Base-by-base conservation (phyloP, 2,329 filamentous ascomycete genomes). In the Colletotrichum gigasporum region DNA sequence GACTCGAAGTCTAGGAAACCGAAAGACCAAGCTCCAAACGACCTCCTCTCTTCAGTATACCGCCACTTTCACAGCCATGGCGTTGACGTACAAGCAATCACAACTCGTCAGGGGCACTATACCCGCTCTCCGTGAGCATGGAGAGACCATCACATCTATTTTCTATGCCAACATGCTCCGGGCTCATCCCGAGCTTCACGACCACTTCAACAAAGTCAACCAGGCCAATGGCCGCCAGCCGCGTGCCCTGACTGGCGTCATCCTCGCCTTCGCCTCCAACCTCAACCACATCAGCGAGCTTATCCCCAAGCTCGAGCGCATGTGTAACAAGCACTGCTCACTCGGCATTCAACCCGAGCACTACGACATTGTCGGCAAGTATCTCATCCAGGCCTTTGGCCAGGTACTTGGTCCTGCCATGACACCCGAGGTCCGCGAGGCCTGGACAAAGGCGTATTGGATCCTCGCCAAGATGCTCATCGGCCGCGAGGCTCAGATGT, bases 401-500 rank as follows among this genome's bases (percentile, higher is more conserved):
- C 81, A 87, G 42, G 86, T 93, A 0, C 84, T 94, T 1, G 90
- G 90, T 4, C 82, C 83, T 1, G 86, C 85, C 20, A 87, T 91
- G 78, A 93, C 90, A 1, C 79, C 84, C 0, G 85, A 89, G 18
- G 83, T 91, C 28, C 82, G 86, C 55, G 82, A 86, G 11, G 91
- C 91, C 8, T 94, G 91, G 91, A 83, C 78, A 5, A 86, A 87
- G 53, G 91, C 91, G 2, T 94, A 93, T 78, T 89, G 86, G 84
- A 83, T 92, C 70, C 85, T 94, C 22, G 91, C 91, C 24, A 84
- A 89, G 74, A 86, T 93, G 79, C 86, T 93, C 79, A 92, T 91
- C 69, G 83, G 80, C 18, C 84, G 87, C 52, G 91, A 93, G 73
- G 80, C 79, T 4, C 80, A 87, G 63, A 77, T 93, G 47, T 92